phyloP scores from a whole-genome alignment of 495 filamentous ascomycete genomes.

The Extremus antarcticus region DNA sequence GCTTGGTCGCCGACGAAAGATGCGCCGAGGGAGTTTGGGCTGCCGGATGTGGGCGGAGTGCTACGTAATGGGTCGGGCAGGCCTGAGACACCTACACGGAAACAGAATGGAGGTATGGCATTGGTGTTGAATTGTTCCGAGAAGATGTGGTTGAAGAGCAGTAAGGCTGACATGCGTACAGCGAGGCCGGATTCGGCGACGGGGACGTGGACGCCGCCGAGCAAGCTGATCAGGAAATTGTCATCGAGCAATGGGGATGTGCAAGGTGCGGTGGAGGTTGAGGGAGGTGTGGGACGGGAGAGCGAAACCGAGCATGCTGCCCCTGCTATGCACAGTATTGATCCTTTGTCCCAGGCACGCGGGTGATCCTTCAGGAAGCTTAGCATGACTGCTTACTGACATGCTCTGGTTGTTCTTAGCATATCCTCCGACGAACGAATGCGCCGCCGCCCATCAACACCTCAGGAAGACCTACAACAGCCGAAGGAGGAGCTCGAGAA shows the following conservation, averaged over 20 bases:
- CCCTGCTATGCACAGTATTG: conserved; percentile 38
- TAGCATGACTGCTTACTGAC: no score
- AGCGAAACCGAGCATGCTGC: no score
- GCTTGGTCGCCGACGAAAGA: conserved; percentile 19
- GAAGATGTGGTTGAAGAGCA: no score
- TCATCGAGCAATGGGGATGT: neutral
- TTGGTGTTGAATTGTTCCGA: no score
- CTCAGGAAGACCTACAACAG: neutral
- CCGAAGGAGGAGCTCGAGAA: neutral
- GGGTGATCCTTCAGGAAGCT: no score
- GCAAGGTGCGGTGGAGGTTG: no score
- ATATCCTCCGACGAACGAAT: conserved; percentile 77
- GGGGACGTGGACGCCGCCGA: neutral
- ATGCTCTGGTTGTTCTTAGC: no score
- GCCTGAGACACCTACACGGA: neutral
- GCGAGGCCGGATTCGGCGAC: neutral
- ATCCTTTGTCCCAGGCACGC: conserved; percentile 50
- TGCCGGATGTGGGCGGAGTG: neutral
- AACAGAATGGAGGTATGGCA: neutral
- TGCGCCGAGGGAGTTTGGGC: conserved; percentile 1
- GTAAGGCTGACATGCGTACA: no score
- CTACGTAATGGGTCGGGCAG: neutral
- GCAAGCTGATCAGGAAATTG: neutral
- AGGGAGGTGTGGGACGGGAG: no score
- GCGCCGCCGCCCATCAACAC: conserved; percentile 49